These are phyloP conservation scores for Begonia loranthoides DNA, from an alignment of 306 rosid species.

Conservation along the genomic window DNA sequence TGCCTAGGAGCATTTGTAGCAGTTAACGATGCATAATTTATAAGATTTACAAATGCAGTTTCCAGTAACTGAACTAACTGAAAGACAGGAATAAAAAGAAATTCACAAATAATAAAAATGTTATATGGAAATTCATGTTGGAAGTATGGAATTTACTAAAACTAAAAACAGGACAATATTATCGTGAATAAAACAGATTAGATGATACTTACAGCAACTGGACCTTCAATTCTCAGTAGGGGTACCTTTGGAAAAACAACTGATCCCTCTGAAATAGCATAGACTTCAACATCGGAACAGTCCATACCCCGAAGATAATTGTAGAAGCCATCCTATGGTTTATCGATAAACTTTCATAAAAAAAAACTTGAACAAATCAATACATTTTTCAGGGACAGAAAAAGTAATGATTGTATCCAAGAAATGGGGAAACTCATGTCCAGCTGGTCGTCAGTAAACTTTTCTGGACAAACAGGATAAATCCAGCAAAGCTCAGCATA, in stretches of 20 bases:
- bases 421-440: too few species aligned
- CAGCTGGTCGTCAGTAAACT: too few species aligned
- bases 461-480: too few species aligned
- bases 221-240: constrained; percentile 85
- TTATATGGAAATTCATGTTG: too few species aligned
- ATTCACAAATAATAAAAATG: too few species aligned
- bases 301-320: constrained; percentile 83
- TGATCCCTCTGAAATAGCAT: constrained; percentile 72
- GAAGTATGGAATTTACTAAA: too few species aligned
- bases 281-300: constrained; percentile 88
- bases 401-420: too few species aligned
- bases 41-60: constrained; percentile 71
- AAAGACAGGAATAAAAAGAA: constrained; percentile 3
- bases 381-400: too few species aligned
- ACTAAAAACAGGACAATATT: too few species aligned
- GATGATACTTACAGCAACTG: constrained; percentile 71
- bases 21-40: constrained; percentile 71
- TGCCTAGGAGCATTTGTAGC: constrained; percentile 93
- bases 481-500: too few species aligned
- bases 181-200: too few species aligned
- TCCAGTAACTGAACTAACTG: constrained; percentile 92
- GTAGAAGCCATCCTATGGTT: constrained; percentile 70
- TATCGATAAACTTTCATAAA: constrained; percentile 8
- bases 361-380: background rate
- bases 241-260: constrained; percentile 97